A percentile compares a stretch with the other conserved stretches of the same genome.
Evolutionary conservation across 345 rosid species (phyloP).

Genomic region (Mangifera indica): DNA sequence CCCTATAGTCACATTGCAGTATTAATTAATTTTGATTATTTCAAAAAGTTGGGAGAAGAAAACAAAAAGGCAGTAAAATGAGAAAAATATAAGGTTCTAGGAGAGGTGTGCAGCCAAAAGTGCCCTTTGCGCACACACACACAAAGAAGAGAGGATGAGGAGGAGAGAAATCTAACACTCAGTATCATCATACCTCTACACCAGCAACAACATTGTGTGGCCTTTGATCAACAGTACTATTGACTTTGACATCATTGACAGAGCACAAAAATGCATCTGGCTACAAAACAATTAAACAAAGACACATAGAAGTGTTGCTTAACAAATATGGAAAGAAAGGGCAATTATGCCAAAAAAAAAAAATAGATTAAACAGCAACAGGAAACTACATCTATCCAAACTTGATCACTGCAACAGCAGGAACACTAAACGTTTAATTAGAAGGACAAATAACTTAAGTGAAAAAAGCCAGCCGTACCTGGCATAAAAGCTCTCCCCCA

Average conservation of each 20-base stretch:
- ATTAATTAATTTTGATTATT: slow-evolving; percentile 5
- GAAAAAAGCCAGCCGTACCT: slow-evolving; percentile 51
- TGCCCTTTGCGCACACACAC: too few species aligned
- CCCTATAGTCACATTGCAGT: slow-evolving; percentile 46
- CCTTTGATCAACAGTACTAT: slow-evolving; percentile 67
- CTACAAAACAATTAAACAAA: slow-evolving; percentile 50
- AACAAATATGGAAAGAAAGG: neutral
- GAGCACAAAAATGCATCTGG: slow-evolving; percentile 99
- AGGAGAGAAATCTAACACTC: neutral
- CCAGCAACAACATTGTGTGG: slow-evolving; percentile 62
- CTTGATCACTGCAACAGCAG: neutral
- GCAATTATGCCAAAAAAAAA: neutral
- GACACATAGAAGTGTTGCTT: slow-evolving; percentile 27
- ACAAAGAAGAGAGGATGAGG: too few species aligned
- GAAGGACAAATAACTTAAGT: slow-evolving; percentile 16
- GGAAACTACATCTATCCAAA: slow-evolving; percentile 6
- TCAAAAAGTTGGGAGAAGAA: slow-evolving; percentile 7
- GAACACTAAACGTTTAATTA: neutral
- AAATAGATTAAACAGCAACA: neutral
- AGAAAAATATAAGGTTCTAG: neutral
- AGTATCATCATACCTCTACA: slow-evolving; percentile 62
- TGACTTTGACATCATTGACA: slow-evolving; percentile 84
- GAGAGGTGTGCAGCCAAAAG: too few species aligned
- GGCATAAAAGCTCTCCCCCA: slow-evolving; percentile 92
- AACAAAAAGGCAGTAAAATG: slow-evolving; percentile 4